phyloP scores from a whole-genome alignment of 176 grass and related monocot genomes.

The Aegilops longissima region DNA sequence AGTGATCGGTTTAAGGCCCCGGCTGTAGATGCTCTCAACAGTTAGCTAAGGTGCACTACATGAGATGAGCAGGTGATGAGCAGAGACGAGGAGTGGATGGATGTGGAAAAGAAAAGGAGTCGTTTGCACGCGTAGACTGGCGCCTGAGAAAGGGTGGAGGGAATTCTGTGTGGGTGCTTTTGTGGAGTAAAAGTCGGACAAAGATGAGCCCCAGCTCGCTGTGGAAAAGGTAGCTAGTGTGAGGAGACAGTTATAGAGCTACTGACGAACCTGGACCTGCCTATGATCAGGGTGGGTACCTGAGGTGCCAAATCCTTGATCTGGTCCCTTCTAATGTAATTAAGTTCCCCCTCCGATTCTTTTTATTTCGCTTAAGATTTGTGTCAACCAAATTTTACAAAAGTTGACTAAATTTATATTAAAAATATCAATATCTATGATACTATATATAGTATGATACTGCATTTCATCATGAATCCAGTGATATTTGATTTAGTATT shows the following conservation, averaged over 20 bases:
- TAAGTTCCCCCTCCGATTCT: too few relatives aligned
- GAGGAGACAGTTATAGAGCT: background rate
- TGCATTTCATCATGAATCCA: too few relatives aligned
- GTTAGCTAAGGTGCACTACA: background rate
- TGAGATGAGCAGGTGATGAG: background rate
- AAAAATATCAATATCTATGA: too few relatives aligned
- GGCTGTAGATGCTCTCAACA: too few relatives aligned
- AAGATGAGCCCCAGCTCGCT: background rate
- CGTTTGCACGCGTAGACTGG: constrained; percentile 9
- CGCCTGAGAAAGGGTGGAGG: background rate
- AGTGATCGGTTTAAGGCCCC: too few relatives aligned
- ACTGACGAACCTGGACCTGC: background rate
- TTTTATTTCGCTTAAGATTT: too few relatives aligned
- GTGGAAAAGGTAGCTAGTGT: background rate
- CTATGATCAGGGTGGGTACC: background rate
- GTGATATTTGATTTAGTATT: too few relatives aligned
- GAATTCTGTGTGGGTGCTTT: background rate
- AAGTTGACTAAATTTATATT: too few relatives aligned
- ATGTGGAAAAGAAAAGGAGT: background rate
- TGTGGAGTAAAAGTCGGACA: constrained; percentile 6
- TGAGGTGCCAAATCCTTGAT: background rate
- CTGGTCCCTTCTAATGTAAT: too few relatives aligned
- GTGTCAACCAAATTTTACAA: too few relatives aligned
- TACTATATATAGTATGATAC: too few relatives aligned
- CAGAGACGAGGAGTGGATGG: background rate